These are phyloP conservation scores for Eruca vesicaria DNA, from an alignment of 441 rosid species.

Conservation along the genomic window DNA sequence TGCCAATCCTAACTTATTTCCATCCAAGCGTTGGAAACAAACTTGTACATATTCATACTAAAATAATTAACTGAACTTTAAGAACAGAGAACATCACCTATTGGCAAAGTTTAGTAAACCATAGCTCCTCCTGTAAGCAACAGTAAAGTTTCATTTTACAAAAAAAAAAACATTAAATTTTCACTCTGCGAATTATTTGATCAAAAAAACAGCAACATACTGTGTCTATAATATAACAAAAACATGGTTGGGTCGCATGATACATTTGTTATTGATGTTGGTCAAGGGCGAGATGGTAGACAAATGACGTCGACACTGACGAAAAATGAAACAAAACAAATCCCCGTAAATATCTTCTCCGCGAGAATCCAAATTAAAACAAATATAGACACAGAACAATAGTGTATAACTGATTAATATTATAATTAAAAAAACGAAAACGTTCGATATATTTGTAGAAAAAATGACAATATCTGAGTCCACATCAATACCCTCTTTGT, in stretches of 20 bases:
- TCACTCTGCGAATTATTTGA: not conserved
- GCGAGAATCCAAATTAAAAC: constrained; percentile 14
- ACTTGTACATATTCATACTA: not conserved
- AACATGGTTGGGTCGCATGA: not conserved
- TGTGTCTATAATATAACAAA: not conserved
- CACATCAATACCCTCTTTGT: constrained; percentile 51
- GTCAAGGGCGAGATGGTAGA: constrained; percentile 17
- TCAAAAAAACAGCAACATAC: not conserved
- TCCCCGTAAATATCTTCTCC: not conserved
- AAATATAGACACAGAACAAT: constrained; percentile 10
- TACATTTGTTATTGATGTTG: not conserved
- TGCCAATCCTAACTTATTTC: not conserved
- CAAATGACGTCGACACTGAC: constrained; percentile 30
- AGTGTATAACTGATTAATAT: not conserved
- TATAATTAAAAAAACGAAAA: not conserved
- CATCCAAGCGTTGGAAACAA: not conserved
- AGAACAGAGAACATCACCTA: not conserved
- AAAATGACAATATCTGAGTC: constrained; percentile 31
- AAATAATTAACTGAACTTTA: not conserved
- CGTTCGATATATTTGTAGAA: constrained; percentile 2
- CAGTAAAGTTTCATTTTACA: no score
- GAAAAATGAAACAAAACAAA: constrained; percentile 14
- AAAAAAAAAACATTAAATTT: not conserved
- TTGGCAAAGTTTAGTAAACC: not conserved
- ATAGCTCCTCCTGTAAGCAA: not conserved